Evolutionary conservation across 306 rosid species (phyloP), one percentile per base, ranked within the genome.

Genomic region (Amphicarpaea edgeworthii): DNA sequence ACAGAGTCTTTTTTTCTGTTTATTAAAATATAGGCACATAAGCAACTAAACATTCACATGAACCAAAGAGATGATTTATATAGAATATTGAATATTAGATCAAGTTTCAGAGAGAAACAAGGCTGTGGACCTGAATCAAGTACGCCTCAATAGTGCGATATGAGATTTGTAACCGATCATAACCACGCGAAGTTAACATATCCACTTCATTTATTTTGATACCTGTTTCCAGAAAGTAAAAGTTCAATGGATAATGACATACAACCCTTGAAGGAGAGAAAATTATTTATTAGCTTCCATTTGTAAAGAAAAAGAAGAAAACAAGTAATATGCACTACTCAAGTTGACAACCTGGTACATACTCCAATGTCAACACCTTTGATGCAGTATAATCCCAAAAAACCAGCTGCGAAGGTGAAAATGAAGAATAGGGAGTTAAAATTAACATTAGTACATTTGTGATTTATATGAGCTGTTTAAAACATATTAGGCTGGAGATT

Each of bases 331-430:
- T 61, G 47, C 21, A 41, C 26, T 64, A 78, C 88, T 70, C 66
- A 61, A 80, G 90, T 77, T 70, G 43, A 81, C 72, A 87, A 93
- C 98, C 98, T 93, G 98, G 98, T 60, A 87, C 93, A 79, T 93
- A 93, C 82, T 93, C 98, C 91, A 93, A 85, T 46, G 97, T 88
- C 91, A 93, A 77, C 75, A 88, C 97, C 83, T 93, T 93, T 30
- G 37, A 15, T 57, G 97, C 96, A 57, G 98, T 93, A 43, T 93
- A 93, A 82, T 93, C 98, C 98, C 98, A 93, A 82, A 66, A 91
- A 65, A 93, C 93, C 72, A 78, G 85, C 98, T 93, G 82, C 79
- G 83, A 78, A 11, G 30, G 47, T 20, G 74, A 10, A 79, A 78
- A 68, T 19, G 49, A 83, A 54, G 30, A 34, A 24, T 8, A 53